Evolutionary conservation across 495 filamentous ascomycete genomes (phyloP).

Genomic region (Trichoderma reesei): DNA sequence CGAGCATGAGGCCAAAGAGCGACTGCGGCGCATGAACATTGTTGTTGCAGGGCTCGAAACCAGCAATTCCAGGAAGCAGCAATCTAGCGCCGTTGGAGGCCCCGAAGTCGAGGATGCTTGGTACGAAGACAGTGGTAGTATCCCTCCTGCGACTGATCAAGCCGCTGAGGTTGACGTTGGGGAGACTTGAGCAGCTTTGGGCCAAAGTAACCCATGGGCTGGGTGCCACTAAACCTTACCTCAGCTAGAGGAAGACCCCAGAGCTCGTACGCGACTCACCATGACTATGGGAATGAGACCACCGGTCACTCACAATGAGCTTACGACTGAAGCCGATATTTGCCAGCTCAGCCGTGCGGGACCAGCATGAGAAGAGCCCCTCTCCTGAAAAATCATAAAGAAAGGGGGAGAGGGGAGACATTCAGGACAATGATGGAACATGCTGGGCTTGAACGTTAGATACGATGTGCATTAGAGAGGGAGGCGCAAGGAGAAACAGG

Average conservation of each 20-base stretch:
- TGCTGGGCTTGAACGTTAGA: neutral
- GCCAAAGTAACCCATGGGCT: too few species aligned
- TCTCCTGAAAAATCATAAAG: neutral
- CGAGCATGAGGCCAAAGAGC: constrained; percentile 60
- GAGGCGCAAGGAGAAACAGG: constrained; percentile 4
- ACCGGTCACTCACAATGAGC: neutral
- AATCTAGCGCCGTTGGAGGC: constrained; percentile 15
- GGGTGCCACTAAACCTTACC: too few species aligned
- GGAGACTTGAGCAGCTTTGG: neutral
- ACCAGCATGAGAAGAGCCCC: neutral
- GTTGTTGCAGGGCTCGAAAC: constrained; percentile 67
- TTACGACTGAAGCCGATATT: neutral
- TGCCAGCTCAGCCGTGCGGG: neutral
- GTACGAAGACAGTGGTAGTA: constrained; percentile 11
- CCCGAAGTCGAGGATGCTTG: constrained; percentile 14
- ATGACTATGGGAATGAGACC: neutral
- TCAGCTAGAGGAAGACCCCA: too few species aligned
- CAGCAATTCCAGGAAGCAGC: constrained; percentile 21
- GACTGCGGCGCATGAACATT: constrained; percentile 66
- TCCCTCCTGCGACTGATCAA: neutral
- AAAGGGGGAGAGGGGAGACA: neutral
- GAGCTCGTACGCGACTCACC: too few species aligned
- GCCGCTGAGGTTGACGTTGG: neutral
- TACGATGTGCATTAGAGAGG: constrained; percentile 5
- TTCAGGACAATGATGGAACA: neutral